phyloP scores from a whole-genome alignment of 176 grass and related monocot species.

The Elymus sibiricus region DNA sequence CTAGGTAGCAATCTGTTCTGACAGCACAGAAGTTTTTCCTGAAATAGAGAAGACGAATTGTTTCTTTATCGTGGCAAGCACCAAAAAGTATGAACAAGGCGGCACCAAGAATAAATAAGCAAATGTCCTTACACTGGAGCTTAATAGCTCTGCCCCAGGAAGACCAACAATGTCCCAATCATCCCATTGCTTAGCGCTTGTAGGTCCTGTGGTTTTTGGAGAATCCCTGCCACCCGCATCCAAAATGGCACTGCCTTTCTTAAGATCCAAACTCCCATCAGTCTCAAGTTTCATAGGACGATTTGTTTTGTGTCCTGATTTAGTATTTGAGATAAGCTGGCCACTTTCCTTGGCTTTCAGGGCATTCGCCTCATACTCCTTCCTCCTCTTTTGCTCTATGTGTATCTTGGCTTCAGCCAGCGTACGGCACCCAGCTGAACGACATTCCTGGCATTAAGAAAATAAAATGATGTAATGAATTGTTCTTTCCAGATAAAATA shows the following conservation, averaged over 20 bases:
- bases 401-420: constrained; percentile 80
- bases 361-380: constrained; percentile 53
- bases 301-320: constrained; percentile 56
- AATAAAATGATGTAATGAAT: background rate
- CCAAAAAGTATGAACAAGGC: background rate
- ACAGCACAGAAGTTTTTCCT: constrained; percentile 88
- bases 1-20: constrained; percentile 70
- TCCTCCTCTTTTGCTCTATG: constrained; percentile 86
- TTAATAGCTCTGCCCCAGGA: constrained; percentile 84
- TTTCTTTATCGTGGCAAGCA: background rate
- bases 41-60: constrained; percentile 4
- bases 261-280: constrained; percentile 65
- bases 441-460: constrained; percentile 61
- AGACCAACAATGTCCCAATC: constrained; percentile 95
- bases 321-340: constrained; percentile 50
- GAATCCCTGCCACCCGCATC: constrained; percentile 60
- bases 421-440: constrained; percentile 76
- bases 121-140: constrained; percentile 54
- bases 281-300: constrained; percentile 61
- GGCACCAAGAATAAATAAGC: background rate
- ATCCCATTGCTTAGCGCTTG: constrained; percentile 58
- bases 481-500: background rate
- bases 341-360: constrained; percentile 60
- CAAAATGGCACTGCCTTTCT: constrained; percentile 57
- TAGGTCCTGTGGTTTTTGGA: constrained; percentile 39